These are phyloP conservation scores for Claviceps sp. DNA, from an alignment of 2,329 filamentous ascomycete genomes.

Conservation along the genomic window DNA sequence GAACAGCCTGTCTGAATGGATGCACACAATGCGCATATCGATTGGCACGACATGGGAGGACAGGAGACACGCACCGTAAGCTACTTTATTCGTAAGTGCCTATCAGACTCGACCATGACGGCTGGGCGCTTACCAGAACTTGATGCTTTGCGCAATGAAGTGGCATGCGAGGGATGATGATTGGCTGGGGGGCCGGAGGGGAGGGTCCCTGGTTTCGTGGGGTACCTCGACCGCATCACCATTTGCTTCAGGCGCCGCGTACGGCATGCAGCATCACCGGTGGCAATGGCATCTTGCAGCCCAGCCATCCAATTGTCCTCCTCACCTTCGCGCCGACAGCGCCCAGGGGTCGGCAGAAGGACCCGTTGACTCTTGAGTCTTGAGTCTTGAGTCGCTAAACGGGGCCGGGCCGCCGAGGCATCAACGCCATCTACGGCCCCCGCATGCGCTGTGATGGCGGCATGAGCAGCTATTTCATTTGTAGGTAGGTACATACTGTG, in stretches of 20 bases:
- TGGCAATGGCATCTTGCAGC: slow-evolving; percentile 9
- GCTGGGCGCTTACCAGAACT: not conserved
- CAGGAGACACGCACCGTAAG: too few species aligned
- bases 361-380: not conserved
- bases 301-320: slow-evolving; percentile 8
- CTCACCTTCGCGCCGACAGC: slow-evolving; percentile 7
- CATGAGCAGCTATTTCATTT: not conserved
- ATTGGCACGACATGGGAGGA: not conserved
- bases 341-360: slow-evolving; percentile 1
- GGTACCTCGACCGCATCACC: not conserved
- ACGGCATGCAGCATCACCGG: slow-evolving; percentile 6
- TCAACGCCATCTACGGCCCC: not conserved
- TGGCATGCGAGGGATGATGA: not conserved
- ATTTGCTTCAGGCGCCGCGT: not conserved
- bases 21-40: too few species aligned
- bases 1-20: too few species aligned
- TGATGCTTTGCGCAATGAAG: not conserved
- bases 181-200: not conserved
- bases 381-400: not conserved
- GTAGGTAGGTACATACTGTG: not conserved
- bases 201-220: not conserved
- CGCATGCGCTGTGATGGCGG: not conserved
- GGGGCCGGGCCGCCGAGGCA: not conserved
- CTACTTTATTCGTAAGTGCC: not conserved
- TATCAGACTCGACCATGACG: not conserved